Evolutionary conservation across 2,329 filamentous ascomycete genomes (phyloP).

Genomic region (Metarhizium brunneum): DNA sequence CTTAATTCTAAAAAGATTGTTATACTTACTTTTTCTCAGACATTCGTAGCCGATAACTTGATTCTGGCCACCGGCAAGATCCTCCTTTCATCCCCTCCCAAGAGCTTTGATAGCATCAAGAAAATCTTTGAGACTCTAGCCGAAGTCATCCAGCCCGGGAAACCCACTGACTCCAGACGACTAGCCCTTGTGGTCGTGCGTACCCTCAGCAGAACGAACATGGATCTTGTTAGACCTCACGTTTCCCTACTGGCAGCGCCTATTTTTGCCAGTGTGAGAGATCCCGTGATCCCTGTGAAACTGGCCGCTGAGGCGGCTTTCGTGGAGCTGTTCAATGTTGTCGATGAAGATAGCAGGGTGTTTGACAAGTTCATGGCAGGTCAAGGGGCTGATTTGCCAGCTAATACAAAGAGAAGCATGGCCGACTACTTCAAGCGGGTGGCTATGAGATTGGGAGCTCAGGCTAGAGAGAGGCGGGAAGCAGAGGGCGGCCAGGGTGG

Average conservation of each 20-base stretch:
- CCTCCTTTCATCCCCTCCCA: conserved; percentile 59
- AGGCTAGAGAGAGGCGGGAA: conserved; percentile 81
- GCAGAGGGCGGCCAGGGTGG: conserved; percentile 86
- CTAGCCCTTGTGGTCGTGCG: conserved; percentile 80
- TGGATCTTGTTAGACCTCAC: conserved; percentile 74
- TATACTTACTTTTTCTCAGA: conserved; percentile 30
- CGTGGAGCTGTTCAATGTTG: conserved; percentile 80
- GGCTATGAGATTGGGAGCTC: conserved; percentile 70
- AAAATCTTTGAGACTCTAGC: conserved; percentile 72
- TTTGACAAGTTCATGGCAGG: conserved; percentile 86
- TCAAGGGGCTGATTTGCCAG: conserved; percentile 53
- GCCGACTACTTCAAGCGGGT: conserved; percentile 96
- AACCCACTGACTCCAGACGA: conserved; percentile 72
- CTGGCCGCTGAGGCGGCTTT: conserved; percentile 92
- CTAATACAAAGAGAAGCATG: conserved; percentile 80
- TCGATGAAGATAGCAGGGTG: conserved; percentile 73
- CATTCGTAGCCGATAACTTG: conserved; percentile 80
- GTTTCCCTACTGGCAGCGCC: conserved; percentile 70
- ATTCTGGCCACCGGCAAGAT: conserved; percentile 89
- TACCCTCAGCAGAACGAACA: conserved; percentile 70
- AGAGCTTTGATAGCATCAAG: conserved; percentile 68
- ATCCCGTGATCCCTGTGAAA: conserved; percentile 90
- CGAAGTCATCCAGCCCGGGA: conserved; percentile 65
- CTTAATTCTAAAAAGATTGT: neutral
- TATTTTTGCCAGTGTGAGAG: conserved; percentile 82